phyloP scores from a whole-genome alignment of 2,329 filamentous ascomycete genomes.

The Sclerotiophoma versabilis region DNA sequence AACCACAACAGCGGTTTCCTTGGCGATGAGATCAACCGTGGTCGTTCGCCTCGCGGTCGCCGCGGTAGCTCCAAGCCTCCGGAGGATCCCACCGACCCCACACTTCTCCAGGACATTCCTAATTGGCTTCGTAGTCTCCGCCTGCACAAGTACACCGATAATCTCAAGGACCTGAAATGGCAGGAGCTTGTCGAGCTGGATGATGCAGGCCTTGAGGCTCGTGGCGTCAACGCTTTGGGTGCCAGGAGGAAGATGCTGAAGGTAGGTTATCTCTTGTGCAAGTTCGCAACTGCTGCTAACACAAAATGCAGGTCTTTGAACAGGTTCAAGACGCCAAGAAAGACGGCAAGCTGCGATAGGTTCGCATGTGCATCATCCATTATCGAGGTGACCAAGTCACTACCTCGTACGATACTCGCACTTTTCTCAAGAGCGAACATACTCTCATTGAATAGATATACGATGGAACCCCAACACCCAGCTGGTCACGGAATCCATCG shows the following conservation, averaged over 20 bases:
- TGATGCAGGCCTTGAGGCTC: constrained; percentile 89
- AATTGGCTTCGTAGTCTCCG: constrained; percentile 93
- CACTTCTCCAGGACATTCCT: constrained; percentile 90
- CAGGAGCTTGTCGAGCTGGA: constrained; percentile 89
- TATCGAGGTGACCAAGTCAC: not conserved
- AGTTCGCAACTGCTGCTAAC: constrained; percentile 36
- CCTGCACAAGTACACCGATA: constrained; percentile 98
- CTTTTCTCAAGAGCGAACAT: not conserved
- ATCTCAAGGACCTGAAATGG: constrained; percentile 97
- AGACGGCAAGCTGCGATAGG: constrained; percentile 51
- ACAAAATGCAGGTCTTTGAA: constrained; percentile 77
- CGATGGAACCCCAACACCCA: constrained; percentile 32
- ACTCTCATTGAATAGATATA: constrained; percentile 28
- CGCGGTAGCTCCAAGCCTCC: constrained; percentile 96
- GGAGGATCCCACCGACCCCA: constrained; percentile 93
- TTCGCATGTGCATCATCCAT: constrained; percentile 4
- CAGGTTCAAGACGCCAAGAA: constrained; percentile 76
- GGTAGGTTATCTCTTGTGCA: constrained; percentile 57
- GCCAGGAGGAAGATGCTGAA: constrained; percentile 98
- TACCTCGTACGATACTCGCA: not conserved
- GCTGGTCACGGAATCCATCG: constrained; percentile 31
- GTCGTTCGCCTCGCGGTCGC: constrained; percentile 88
- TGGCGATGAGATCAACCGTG: constrained; percentile 89
- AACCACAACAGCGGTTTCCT: constrained; percentile 76
- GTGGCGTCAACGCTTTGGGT: constrained; percentile 92